Evolutionary conservation across 2,329 filamentous ascomycete species (phyloP), one percentile per base, ranked within the genome.

Genomic region (Xylogone sp.): DNA sequence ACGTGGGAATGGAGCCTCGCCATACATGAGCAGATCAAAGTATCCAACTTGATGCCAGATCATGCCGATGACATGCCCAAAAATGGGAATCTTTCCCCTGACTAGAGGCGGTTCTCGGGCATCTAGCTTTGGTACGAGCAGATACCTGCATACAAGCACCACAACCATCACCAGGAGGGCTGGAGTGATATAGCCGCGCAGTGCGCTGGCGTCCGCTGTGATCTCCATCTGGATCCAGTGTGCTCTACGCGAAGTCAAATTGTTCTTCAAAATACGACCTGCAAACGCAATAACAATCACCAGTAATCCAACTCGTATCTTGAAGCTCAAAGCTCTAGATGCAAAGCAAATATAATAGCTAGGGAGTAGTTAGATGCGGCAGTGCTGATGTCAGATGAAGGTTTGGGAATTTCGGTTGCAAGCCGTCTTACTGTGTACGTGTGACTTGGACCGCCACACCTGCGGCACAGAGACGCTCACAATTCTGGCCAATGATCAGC

Each of bases 31-130:
- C 21, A 61, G 67, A 18, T 60, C 55, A 48, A 68, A 62, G 50
- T 75, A 76, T 46, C 63, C 59, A 31, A 65, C 60, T 45, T 69
- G 65, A 46, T 66, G 60, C 43, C 62, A 57, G 39, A 75, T 54
- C 56, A 77, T 64, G 8, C 71, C 70, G 22, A 78, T 59, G 19
- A 76, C 64, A 54, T 78, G 75, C 1, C 75, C 75, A 42, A 78
- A 55, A 24, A 72, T 62, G 0, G 75, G 75, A 29, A 78, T 65
- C 16, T 43, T 63, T 0, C 71, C 64, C 21, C 67, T 67, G 21
- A 76, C 22, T 0, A 70, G 51, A 3, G 73, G 72, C 8, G 76
- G 75, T 51, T 78, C 75, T 45, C 65, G 61, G 8, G 68, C 59
- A 45, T 69, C 64, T 3, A 54, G 34, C 29, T 53, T 39, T 16